Evolutionary conservation across 2,329 filamentous ascomycete species (phyloP).

Genomic region (Fusarium tuaranense): DNA sequence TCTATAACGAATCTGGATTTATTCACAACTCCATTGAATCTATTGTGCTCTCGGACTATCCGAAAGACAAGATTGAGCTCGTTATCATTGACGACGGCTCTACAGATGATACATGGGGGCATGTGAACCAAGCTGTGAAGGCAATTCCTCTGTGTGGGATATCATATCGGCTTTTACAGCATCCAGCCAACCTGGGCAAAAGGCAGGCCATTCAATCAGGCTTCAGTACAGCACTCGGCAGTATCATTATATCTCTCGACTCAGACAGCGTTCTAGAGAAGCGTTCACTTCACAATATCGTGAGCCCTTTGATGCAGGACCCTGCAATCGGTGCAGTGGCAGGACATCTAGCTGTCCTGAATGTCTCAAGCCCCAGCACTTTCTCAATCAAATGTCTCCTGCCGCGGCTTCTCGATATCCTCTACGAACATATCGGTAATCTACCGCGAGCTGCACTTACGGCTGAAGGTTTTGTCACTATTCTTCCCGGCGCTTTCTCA

Average conservation of each 20-base stretch:
- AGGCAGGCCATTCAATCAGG: constrained; percentile 7
- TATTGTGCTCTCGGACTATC: constrained; percentile 5
- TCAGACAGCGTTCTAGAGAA: constrained; percentile 9
- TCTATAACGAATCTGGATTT: constrained; percentile 11
- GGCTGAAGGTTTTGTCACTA: constrained; percentile 6
- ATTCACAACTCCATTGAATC: constrained; percentile 4
- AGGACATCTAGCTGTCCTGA: constrained; percentile 7
- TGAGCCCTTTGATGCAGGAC: constrained; percentile 3
- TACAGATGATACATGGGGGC: constrained; percentile 10
- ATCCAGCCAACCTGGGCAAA: constrained; percentile 8
- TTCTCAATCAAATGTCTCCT: constrained; percentile 2
- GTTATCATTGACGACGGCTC: constrained; percentile 7
- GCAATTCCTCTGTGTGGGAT: neutral
- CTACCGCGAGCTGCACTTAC: constrained; percentile 4
- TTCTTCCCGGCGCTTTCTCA: constrained; percentile 13
- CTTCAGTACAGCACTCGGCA: neutral
- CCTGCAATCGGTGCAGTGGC: constrained; percentile 6
- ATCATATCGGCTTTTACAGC: neutral
- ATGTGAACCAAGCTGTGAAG: constrained; percentile 6
- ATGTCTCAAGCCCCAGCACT: neutral
- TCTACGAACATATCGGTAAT: constrained; percentile 8
- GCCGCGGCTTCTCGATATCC: constrained; percentile 8
- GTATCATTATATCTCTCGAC: constrained; percentile 6
- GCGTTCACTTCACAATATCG: constrained; percentile 6
- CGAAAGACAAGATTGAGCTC: constrained; percentile 10